Evolutionary conservation across 1,139 yeast genomes (phyloP), one percentile per base, ranked within the genome.

Genomic region (Saccharomyces hybrid): DNA sequence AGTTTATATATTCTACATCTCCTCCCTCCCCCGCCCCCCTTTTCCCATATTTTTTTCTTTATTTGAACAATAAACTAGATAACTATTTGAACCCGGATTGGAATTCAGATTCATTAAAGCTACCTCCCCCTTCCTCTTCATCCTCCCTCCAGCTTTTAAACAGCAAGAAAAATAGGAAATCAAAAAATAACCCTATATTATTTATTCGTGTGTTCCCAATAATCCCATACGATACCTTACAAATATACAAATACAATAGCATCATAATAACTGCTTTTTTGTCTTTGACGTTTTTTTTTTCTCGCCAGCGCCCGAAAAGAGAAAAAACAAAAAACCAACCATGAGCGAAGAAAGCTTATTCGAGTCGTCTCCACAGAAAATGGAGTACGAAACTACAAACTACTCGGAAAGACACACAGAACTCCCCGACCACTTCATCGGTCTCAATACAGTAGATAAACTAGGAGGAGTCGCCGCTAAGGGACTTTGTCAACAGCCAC

Each of bases 401-500:
- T 52, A 52, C 49, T 41, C 52, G n/a, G 19, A 14, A 11, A 51
- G 31, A 42, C 53, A 51, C 26, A 27, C 24, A 41, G 21, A 11
- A 42, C 27, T 51, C 31, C 50, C 53, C 11, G 14, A 24, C 27
- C 51, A 51, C 31, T 51, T 51, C 48, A 41, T 51, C 11, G 53
- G 53, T 19, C 49, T 38, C 34, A 55, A 55, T 34, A 78, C 93
- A 44, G 76, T 89, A 50, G 83, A 80, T 42, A 75, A 68, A 19
- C 96, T 97, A n/a, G 38, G 91, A 88, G 64, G 74, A 72, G 44
- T 79, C 84, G 55, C 78, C 78, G n/a, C 82, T 95, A 53, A 86
- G 86, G 63, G 95, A 88, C 67, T 95, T 90, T 70, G 98, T 95
- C 58, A 80, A 78, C 64, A 78, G 81, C 50, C 88, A 87, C 67